Conservation (phyloP, 441 rosid species). For the Erodium chrysanthum region DNA sequence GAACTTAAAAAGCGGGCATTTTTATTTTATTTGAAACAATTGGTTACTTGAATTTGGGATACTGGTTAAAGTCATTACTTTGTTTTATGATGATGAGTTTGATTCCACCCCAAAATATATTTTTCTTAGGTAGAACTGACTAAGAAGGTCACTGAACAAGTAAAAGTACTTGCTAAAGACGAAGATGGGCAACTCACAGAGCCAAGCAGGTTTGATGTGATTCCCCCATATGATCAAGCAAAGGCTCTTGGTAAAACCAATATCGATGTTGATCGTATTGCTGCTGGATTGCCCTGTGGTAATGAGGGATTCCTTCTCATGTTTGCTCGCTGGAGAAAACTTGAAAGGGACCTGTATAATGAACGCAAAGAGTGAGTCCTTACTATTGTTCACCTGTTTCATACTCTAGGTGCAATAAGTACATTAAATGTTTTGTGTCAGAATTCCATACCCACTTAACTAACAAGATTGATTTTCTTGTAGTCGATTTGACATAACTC, state of each 20-base stretch:
- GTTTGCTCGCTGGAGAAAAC: slow-evolving; percentile 99
- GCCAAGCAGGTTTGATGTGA: slow-evolving; percentile 51
- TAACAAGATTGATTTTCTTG: slow-evolving; percentile 2
- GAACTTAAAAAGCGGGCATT: neutral
- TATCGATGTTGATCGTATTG: slow-evolving; percentile 91
- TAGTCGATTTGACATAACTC: slow-evolving; percentile 90
- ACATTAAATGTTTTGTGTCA: neutral
- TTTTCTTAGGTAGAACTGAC: slow-evolving; percentile 56
- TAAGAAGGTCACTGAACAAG: slow-evolving; percentile 94
- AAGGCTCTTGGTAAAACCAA: slow-evolving; percentile 97
- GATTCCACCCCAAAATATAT: neutral
- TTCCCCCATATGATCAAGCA: slow-evolving; percentile 99
- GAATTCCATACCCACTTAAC: neutral
- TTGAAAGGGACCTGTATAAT: slow-evolving; percentile 92
- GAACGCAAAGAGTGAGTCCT: slow-evolving; percentile 85
- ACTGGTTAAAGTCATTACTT: neutral
- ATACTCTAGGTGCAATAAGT: neutral
- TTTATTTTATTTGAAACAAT: neutral
- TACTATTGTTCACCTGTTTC: slow-evolving; percentile 15
- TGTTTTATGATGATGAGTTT: neutral
- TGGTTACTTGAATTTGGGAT: neutral
- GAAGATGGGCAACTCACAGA: slow-evolving; percentile 90
- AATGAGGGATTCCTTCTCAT: slow-evolving; percentile 98
- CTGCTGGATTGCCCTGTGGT: slow-evolving; percentile 99
- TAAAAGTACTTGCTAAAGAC: slow-evolving; percentile 79